These are phyloP conservation scores for Citrus hindsii DNA, from an alignment of 345 rosid species.

Conservation along the genomic window DNA sequence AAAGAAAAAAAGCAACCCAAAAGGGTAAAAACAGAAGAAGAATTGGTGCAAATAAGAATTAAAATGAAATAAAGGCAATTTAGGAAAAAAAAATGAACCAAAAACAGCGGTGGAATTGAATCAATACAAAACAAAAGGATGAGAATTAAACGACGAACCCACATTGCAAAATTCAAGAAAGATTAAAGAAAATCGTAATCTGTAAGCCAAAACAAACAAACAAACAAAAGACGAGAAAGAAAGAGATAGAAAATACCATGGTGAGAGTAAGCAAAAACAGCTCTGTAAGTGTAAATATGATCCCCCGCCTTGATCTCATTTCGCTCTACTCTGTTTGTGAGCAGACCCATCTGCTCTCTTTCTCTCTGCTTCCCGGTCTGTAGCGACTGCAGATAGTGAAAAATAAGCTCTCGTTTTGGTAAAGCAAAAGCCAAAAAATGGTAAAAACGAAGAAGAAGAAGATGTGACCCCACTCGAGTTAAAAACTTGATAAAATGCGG, in stretches of 20 bases:
- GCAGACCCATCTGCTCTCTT: conserved; percentile 66
- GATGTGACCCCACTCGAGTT: neutral
- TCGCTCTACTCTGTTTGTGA: conserved; percentile 73
- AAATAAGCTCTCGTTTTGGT: neutral
- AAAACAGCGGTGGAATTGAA: neutral
- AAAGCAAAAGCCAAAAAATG: neutral
- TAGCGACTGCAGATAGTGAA: neutral
- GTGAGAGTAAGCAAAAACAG: conserved; percentile 90
- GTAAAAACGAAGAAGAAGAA: no score
- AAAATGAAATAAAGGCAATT: neutral
- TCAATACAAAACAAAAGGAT: neutral
- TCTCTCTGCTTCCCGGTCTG: neutral
- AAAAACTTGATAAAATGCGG: neutral
- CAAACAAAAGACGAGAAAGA: conserved; percentile 8
- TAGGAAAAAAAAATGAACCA: neutral
- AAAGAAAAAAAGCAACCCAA: neutral
- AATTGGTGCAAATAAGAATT: neutral
- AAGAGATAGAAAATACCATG: conserved; percentile 52
- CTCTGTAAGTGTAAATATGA: conserved; percentile 96
- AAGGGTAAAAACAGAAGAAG: neutral
- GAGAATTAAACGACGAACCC: conserved; percentile 4
- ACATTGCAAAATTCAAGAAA: conserved; percentile 17
- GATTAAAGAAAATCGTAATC: neutral
- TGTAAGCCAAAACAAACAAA: neutral
- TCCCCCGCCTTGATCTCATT: conserved; percentile 79